These are phyloP conservation scores for Eleusine coracana DNA, from an alignment of 176 grass and related monocot genomes.

Conservation along the genomic window DNA sequence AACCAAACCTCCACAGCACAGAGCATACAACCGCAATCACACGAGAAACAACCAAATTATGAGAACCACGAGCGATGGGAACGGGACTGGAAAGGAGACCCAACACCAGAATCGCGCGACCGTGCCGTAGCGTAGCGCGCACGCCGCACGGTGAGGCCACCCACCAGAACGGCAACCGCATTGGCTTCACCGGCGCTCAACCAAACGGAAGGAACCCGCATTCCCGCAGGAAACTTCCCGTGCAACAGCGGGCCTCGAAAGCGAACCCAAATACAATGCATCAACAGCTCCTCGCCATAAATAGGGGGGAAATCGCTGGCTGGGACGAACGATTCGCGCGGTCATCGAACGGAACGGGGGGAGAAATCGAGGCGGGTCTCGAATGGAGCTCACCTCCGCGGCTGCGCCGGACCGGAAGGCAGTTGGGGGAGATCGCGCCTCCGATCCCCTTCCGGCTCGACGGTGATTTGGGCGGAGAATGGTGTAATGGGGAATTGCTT, in stretches of 20 bases:
- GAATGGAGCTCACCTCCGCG: constrained; percentile 26
- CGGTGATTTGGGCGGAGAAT: not conserved
- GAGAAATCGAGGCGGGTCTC: not conserved
- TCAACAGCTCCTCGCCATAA: not conserved
- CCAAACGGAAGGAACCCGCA: not conserved
- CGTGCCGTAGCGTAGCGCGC: not conserved
- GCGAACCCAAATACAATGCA: not conserved
- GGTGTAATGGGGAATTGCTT: constrained; percentile 37
- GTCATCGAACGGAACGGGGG: not conserved
- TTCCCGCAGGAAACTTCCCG: not conserved
- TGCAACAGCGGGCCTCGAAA: not conserved
- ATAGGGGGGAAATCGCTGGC: not conserved
- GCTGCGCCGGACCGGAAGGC: not conserved
- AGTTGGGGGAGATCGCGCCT: not conserved
- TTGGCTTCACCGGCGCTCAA: constrained; percentile 11
- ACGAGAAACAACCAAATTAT: not conserved
- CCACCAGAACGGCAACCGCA: constrained; percentile 19
- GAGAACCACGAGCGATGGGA: not conserved
- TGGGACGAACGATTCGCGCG: not conserved
- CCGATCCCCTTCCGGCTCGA: not conserved
- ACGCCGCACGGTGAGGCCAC: not conserved
- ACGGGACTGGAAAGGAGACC: not conserved
- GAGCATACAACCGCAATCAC: not conserved
- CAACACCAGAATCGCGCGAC: constrained; percentile 8
- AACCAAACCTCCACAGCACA: not conserved